Evolutionary conservation across 2,329 filamentous ascomycete species (phyloP).

Genomic region (Erysiphe pulchra): DNA sequence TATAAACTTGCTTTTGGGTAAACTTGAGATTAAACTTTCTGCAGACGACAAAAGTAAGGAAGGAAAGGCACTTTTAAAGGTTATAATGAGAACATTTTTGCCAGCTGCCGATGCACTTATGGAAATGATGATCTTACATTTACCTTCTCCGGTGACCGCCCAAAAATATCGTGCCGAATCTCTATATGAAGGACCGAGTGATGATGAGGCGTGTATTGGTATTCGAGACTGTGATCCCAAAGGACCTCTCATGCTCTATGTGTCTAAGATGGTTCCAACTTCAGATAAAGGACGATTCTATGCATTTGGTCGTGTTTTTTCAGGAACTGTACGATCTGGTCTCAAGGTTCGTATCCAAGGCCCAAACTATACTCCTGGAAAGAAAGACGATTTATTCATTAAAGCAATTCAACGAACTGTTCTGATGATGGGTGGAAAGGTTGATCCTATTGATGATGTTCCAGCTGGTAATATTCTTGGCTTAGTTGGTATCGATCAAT

Average conservation of each 20-base stretch:
- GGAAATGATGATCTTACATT: constrained; percentile 99
- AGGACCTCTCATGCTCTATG: constrained; percentile 98
- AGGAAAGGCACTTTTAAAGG: constrained; percentile 94
- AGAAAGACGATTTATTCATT: constrained; percentile 98
- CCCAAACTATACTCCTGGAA: constrained; percentile 91
- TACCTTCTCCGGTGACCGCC: constrained; percentile 84
- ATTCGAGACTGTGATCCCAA: constrained; percentile 98
- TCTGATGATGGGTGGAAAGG: constrained; percentile 99
- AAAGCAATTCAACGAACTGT: constrained; percentile 99
- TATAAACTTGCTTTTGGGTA: constrained; percentile 55
- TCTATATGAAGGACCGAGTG: constrained; percentile 87
- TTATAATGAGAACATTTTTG: constrained; percentile 96
- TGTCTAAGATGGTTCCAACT: constrained; percentile 99
- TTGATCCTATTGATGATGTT: constrained; percentile 96
- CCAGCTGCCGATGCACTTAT: constrained; percentile 92
- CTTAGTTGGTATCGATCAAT: constrained; percentile 98
- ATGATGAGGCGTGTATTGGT: constrained; percentile 81
- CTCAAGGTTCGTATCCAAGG: constrained; percentile 99
- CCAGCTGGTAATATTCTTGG: constrained; percentile 99
- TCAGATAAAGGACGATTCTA: constrained; percentile 99
- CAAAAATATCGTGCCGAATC: constrained; percentile 97
- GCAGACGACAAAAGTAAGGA: constrained; percentile 75
- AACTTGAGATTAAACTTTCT: constrained; percentile 84
- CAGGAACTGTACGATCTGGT: constrained; percentile 91
- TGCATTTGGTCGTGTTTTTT: constrained; percentile 99